Evolutionary conservation across 2,329 filamentous ascomycete species (phyloP).

Genomic region (Cadophora sp.): DNA sequence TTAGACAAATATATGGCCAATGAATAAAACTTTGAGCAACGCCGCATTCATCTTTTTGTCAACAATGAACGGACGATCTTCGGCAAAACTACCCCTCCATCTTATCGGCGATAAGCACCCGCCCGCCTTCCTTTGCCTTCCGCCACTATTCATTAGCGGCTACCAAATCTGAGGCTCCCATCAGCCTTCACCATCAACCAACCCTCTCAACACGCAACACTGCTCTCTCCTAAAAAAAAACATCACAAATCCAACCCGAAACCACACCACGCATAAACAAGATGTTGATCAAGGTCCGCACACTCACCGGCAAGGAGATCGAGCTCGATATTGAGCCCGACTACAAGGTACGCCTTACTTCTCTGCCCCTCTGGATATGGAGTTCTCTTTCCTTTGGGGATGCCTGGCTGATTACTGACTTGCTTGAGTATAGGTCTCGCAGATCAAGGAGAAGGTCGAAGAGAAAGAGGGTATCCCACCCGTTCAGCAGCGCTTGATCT

Average conservation of each 20-base stretch:
- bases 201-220: background rate
- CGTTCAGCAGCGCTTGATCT: constrained; percentile 95
- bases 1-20: background rate
- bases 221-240: background rate
- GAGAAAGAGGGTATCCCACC: constrained; percentile 99
- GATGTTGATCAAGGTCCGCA: constrained; percentile 76
- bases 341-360: constrained; percentile 73
- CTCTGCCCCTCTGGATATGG: background rate
- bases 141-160: constrained; percentile 7
- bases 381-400: no score
- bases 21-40: no score
- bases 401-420: background rate
- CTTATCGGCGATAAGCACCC: constrained; percentile 5
- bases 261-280: background rate
- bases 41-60: background rate
- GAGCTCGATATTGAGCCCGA: constrained; percentile 95
- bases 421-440: constrained; percentile 71
- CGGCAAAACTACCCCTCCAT: constrained; percentile 5
- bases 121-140: background rate
- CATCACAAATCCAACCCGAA: background rate
- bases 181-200: constrained; percentile 6
- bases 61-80: background rate
- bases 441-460: constrained; percentile 99
- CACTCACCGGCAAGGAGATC: constrained; percentile 97
- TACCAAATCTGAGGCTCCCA: constrained; percentile 10